phyloP scores from a whole-genome alignment of 352 stramenopile genomes.

The Phytophthora brassicae region DNA sequence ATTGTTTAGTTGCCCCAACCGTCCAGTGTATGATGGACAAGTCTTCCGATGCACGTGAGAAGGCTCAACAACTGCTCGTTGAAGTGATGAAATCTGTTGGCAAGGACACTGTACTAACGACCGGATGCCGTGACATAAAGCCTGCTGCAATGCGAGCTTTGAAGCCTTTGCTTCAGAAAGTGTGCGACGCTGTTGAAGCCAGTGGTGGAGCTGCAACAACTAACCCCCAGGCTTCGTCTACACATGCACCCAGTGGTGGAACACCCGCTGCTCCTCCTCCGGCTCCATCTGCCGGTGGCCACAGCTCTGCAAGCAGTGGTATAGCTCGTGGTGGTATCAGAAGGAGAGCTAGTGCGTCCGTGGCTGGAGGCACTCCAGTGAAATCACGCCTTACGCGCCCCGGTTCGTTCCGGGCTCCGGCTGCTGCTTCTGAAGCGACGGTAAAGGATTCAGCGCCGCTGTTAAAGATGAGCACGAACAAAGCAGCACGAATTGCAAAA shows the following conservation, averaged over 20 bases:
- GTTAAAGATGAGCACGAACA: slow-evolving; percentile 70
- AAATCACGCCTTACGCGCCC: slow-evolving; percentile 41
- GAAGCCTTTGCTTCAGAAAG: slow-evolving; percentile 85
- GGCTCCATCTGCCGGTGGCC: slow-evolving; percentile 8
- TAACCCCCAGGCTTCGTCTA: slow-evolving; percentile 8
- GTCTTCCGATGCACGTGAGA: slow-evolving; percentile 79
- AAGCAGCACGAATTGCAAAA: slow-evolving; percentile 57
- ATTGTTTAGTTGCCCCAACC: slow-evolving; percentile 60
- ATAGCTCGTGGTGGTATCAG: slow-evolving; percentile 23
- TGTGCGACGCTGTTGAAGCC: slow-evolving; percentile 47
- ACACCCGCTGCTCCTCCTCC: slow-evolving; percentile 10
- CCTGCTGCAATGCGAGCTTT: slow-evolving; percentile 85
- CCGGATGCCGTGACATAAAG: slow-evolving; percentile 80
- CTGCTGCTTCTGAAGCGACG: slow-evolving; percentile 37
- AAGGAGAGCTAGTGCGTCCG: slow-evolving; percentile 29
- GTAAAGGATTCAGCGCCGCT: slow-evolving; percentile 44
- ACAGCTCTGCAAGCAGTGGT: slow-evolving; percentile 8
- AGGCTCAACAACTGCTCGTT: slow-evolving; percentile 71
- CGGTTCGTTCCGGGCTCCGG: slow-evolving; percentile 32
- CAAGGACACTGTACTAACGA: slow-evolving; percentile 68
- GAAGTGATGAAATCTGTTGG: slow-evolving; percentile 85
- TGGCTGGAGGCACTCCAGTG: slow-evolving; percentile 20
- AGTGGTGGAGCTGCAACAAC: slow-evolving; percentile 6
- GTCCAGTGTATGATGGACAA: slow-evolving; percentile 87
- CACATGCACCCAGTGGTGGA: slow-evolving; percentile 2